Conservation (phyloP, 2,329 filamentous ascomycete genomes). For the Paecilomyces variotii region DNA sequence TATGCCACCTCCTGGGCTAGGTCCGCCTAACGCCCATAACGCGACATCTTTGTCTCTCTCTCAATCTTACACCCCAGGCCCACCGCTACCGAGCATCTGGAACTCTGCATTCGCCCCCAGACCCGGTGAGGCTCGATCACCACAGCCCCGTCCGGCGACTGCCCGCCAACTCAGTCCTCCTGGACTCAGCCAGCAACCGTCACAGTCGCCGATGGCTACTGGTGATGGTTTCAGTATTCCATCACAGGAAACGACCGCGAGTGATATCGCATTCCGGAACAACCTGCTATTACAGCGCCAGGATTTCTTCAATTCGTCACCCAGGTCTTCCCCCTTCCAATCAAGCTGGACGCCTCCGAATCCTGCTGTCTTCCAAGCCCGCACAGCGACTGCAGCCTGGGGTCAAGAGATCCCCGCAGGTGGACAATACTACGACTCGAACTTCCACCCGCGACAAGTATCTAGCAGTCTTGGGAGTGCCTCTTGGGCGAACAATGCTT, state of each 20-base stretch:
- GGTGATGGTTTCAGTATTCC: constrained; percentile 11
- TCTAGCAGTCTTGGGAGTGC: constrained; percentile 20
- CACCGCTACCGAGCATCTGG: constrained; percentile 31
- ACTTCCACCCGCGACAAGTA: constrained; percentile 16
- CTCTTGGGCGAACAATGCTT: constrained; percentile 30
- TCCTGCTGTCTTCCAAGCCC: constrained; percentile 9
- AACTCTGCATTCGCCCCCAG: constrained; percentile 38
- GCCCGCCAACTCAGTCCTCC: constrained; percentile 22
- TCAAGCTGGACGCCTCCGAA: constrained; percentile 15
- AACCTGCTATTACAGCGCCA: constrained; percentile 19
- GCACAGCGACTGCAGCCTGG: constrained; percentile 15
- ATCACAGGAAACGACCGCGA: constrained; percentile 17
- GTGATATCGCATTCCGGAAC: constrained; percentile 21
- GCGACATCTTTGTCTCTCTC: constrained; percentile 15
- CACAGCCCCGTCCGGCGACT: constrained; percentile 25
- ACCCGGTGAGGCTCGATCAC: constrained; percentile 31
- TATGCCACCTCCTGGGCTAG: constrained; percentile 26
- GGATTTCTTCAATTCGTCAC: neutral
- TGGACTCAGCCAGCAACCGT: constrained; percentile 21
- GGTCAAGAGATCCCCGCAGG: constrained; percentile 11
- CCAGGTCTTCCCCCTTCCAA: constrained; percentile 15
- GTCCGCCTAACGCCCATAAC: constrained; percentile 13
- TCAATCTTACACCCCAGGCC: constrained; percentile 25
- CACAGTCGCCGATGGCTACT: constrained; percentile 8
- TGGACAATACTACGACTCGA: neutral